Base-by-base conservation (phyloP, 176 grass and related monocot species). In the Ananas comosus region DNA sequence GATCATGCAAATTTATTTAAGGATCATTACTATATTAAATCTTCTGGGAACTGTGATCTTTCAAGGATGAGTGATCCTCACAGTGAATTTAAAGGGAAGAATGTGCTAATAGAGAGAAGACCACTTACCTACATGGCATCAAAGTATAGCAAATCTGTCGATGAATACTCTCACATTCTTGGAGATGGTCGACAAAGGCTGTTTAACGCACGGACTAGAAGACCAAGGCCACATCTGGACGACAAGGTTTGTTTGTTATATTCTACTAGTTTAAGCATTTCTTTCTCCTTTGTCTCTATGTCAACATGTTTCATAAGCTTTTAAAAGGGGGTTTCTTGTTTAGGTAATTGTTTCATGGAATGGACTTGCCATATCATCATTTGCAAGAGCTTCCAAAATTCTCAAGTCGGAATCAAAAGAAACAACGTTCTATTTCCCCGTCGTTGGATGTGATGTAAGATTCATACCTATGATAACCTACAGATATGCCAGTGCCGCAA, bases 281-380 rank as follows among this genome's bases (percentile, higher is more conserved):
- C 10, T 61, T n/a, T 72, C 51, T 42, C 64, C 51, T 72, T 22
- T 66, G 14, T 52, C 1, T 78, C 14, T 53, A 6, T 71, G 16
- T 18, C 12, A 16, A 18, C 4, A 51, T 52, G 29, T 48, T 42
- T 42, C 33, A 42, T 42, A 7, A 42, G 33, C 33, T 42, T 42
- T 42, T 42, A 42, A 42, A 6, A 42, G 33, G 33, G 33, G 4
- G 16, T 77, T 61, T 11, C 22, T 28, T 59, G 7, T 59, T 14
- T 79, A 97, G 93, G 93, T 97, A 72, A 97, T 97, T 53, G 86
- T 97, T 70, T 97, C 93, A 64, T 97, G 93, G 93, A 97, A 97
- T 64, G 93, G 93, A 67, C 80, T 97, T 74, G 86, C 70, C 28
- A 79, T 97, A 73, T 97, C 93, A 65, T 86, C 86, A 54, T 97